Percentiles rank a stretch among this genome's conserved stretches.
Conservation (phyloP, 2,329 filamentous ascomycete species). For the Paraphaeosphaeria minitans region DNA sequence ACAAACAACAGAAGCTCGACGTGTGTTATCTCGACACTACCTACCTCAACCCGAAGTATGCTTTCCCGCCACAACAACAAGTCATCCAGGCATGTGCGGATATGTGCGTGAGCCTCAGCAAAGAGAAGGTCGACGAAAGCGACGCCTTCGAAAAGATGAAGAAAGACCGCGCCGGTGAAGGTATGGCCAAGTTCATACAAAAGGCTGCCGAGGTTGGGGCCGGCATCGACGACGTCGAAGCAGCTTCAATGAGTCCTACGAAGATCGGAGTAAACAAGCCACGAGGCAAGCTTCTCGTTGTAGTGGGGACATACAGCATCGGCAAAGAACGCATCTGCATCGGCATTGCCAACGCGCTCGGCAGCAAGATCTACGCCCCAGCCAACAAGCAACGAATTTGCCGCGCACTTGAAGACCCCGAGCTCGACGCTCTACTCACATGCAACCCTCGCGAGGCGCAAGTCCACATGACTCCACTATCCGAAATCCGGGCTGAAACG, state of each 20-base stretch:
- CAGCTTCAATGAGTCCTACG: constrained; percentile 3
- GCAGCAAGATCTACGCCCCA: constrained; percentile 87
- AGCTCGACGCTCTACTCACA: constrained; percentile 78
- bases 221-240: constrained; percentile 40
- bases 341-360: constrained; percentile 83
- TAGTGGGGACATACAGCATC: constrained; percentile 97
- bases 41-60: constrained; percentile 93
- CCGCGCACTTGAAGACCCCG: constrained; percentile 81
- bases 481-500: constrained; percentile 91
- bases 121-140: constrained; percentile 63
- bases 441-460: constrained; percentile 81
- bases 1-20: constrained; percentile 84
- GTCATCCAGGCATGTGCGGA: constrained; percentile 88
- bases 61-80: constrained; percentile 86
- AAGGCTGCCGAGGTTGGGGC: constrained; percentile 49
- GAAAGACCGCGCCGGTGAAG: constrained; percentile 58
- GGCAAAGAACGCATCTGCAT: constrained; percentile 96
- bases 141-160: constrained; percentile 64
- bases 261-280: constrained; percentile 37
- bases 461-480: constrained; percentile 96
- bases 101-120: constrained; percentile 78
- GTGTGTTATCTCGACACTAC: constrained; percentile 97
- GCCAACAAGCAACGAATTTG: constrained; percentile 84
- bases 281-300: constrained; percentile 77
- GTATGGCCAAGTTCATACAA: constrained; percentile 68